A percentile compares a stretch with the other conserved stretches of the same genome.
Conservation (phyloP, 2,329 filamentous ascomycete species). For the Pseudonectria buxi region DNA sequence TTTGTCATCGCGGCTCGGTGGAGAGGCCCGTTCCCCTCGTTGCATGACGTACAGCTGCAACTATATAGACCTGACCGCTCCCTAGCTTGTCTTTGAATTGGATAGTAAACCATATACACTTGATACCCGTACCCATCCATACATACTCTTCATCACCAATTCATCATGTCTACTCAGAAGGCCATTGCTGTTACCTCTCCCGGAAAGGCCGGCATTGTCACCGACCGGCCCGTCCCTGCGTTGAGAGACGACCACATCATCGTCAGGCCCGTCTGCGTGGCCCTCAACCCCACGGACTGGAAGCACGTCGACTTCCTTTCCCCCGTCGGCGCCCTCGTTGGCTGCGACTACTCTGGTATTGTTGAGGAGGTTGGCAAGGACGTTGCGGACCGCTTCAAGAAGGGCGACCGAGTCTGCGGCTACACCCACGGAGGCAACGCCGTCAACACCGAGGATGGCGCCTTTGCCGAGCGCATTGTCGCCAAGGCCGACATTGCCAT, state of each 20-base stretch:
- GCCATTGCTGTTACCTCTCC: not conserved
- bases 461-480: slow-evolving; percentile 34
- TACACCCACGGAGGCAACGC: slow-evolving; percentile 6
- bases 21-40: no score
- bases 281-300: slow-evolving; percentile 29
- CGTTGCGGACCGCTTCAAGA: slow-evolving; percentile 35
- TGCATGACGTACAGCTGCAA: no score
- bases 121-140: no score
- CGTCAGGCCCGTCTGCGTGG: slow-evolving; percentile 27
- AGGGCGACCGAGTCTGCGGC: slow-evolving; percentile 39
- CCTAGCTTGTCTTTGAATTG: not conserved
- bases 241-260: slow-evolving; percentile 21
- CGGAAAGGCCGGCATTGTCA: not conserved
- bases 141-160: no score
- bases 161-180: slow-evolving; percentile 1
- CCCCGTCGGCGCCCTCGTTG: slow-evolving; percentile 18
- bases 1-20: no score
- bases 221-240: slow-evolving; percentile 1
- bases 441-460: slow-evolving; percentile 24
- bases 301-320: slow-evolving; percentile 21
- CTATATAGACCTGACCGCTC: no score
- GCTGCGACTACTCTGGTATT: slow-evolving; percentile 42
- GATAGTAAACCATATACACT: no score
- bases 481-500: slow-evolving; percentile 35
- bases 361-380: slow-evolving; percentile 38